Conservation (phyloP, 2,329 filamentous ascomycete species). For the Fusarium sp. region DNA sequence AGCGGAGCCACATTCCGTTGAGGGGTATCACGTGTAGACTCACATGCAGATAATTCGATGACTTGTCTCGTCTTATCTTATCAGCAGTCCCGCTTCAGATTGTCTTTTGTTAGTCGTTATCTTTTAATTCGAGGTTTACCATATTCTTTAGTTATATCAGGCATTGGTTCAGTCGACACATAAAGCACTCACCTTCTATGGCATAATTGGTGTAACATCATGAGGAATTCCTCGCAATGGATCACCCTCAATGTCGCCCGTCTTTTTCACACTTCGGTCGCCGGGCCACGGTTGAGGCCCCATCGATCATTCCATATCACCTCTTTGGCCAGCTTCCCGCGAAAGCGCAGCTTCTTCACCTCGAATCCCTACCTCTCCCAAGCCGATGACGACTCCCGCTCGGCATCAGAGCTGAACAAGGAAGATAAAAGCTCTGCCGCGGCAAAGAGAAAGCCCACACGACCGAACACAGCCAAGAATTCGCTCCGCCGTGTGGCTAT, state of each 20-base stretch:
- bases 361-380: slow-evolving; percentile 70
- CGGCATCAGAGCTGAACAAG: slow-evolving; percentile 34
- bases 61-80: slow-evolving; percentile 20
- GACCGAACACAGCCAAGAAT: slow-evolving; percentile 69
- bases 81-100: slow-evolving; percentile 23
- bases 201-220: slow-evolving; percentile 43
- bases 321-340: slow-evolving; percentile 59
- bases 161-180: slow-evolving; percentile 15
- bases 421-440: slow-evolving; percentile 40
- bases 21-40: slow-evolving; percentile 39
- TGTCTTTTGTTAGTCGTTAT: slow-evolving; percentile 16
- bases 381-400: slow-evolving; percentile 52
- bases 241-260: slow-evolving; percentile 51
- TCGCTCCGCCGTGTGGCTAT: slow-evolving; percentile 88
- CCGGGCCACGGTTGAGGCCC: slow-evolving; percentile 47
- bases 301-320: slow-evolving; percentile 63
- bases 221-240: slow-evolving; percentile 53
- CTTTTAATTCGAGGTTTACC: slow-evolving; percentile 1
- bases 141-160: background rate
- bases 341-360: slow-evolving; percentile 74
- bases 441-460: slow-evolving; percentile 62
- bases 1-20: slow-evolving; percentile 39
- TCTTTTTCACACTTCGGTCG: slow-evolving; percentile 50
- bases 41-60: slow-evolving; percentile 45
- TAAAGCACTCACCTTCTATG: slow-evolving; percentile 38